Conservation (phyloP, 2,329 filamentous ascomycete species). For the Penicillium sp. region DNA sequence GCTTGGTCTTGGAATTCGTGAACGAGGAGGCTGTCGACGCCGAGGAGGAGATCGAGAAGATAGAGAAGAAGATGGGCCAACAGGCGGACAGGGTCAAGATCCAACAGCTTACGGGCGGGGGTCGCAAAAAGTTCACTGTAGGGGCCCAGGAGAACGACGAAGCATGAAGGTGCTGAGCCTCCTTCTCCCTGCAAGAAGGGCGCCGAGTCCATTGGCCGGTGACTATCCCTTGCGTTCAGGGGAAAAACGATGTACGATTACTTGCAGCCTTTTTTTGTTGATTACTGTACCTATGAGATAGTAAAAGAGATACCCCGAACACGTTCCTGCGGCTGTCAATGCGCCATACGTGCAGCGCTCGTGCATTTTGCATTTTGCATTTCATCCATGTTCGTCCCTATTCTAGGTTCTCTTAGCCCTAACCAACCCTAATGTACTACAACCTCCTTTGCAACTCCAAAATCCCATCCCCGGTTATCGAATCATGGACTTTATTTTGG, state of each 20-base stretch:
- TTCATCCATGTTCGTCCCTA: slow-evolving; percentile 8
- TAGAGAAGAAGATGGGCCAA: slow-evolving; percentile 91
- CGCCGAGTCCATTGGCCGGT: slow-evolving; percentile 24
- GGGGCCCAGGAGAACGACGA: slow-evolving; percentile 66
- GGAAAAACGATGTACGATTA: slow-evolving; percentile 28
- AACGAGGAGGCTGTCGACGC: slow-evolving; percentile 85
- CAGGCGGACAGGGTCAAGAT: slow-evolving; percentile 89
- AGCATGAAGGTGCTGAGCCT: slow-evolving; percentile 32
- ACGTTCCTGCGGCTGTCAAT: slow-evolving; percentile 39
- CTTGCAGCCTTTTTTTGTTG: slow-evolving; percentile 21
- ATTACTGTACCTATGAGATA: slow-evolving; percentile 19
- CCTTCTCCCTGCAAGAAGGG: slow-evolving; percentile 35
- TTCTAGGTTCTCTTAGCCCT: slow-evolving; percentile 16
- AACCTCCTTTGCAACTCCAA: not conserved
- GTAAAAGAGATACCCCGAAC: slow-evolving; percentile 31
- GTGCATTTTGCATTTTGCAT: slow-evolving; percentile 33
- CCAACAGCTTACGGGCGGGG: slow-evolving; percentile 79
- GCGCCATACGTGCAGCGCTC: slow-evolving; percentile 23
- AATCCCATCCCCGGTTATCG: not conserved
- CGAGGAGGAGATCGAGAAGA: slow-evolving; percentile 93
- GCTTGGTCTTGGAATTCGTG: slow-evolving; percentile 87
- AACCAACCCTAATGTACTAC: slow-evolving; percentile 16
- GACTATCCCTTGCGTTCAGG: slow-evolving; percentile 37
- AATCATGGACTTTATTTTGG: not conserved
- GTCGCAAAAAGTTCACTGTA: slow-evolving; percentile 85